These are phyloP conservation scores for Lantana camara DNA, from an alignment of 257 asterid genomes.

Conservation along the genomic window DNA sequence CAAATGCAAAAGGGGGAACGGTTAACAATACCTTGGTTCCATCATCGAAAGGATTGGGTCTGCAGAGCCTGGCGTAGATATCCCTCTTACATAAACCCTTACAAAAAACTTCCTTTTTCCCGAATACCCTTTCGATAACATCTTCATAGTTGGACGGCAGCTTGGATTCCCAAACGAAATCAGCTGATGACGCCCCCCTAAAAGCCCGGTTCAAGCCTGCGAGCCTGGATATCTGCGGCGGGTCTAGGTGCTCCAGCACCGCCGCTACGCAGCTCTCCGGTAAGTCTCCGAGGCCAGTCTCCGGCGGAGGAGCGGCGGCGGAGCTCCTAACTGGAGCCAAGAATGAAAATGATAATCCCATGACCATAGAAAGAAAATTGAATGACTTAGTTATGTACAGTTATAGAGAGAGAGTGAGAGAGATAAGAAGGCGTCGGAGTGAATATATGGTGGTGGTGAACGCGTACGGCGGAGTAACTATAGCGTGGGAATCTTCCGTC, in stretches of 20 bases:
- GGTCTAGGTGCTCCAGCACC: constrained; percentile 58
- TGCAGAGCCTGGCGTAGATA: constrained; percentile 59
- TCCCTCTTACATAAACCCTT: constrained; percentile 53
- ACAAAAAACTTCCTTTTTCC: constrained; percentile 22
- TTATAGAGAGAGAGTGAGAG: background rate
- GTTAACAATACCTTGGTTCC: constrained; percentile 56
- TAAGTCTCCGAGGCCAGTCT: constrained; percentile 57
- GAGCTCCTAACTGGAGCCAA: constrained; percentile 22
- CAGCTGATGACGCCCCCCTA: constrained; percentile 63
- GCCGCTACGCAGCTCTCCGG: constrained; percentile 71
- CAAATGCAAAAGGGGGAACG: background rate
- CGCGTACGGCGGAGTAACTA: background rate
- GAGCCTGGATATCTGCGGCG: constrained; percentile 62
- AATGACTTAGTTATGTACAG: background rate
- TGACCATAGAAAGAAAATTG: constrained; percentile 1
- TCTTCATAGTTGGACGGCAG: constrained; percentile 52
- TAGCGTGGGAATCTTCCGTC: constrained; percentile 1
- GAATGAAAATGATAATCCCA: constrained; percentile 58
- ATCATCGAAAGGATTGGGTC: constrained; percentile 54
- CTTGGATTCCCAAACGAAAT: constrained; percentile 75
- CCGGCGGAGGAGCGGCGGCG: constrained; percentile 18
- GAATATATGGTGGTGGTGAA: background rate
- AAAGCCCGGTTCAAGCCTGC: constrained; percentile 57
- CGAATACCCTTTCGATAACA: constrained; percentile 50
- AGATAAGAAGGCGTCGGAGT: background rate